Evolutionary conservation across 2,329 filamentous ascomycete genomes (phyloP).

Genomic region (Chaetomiaceae sp.): DNA sequence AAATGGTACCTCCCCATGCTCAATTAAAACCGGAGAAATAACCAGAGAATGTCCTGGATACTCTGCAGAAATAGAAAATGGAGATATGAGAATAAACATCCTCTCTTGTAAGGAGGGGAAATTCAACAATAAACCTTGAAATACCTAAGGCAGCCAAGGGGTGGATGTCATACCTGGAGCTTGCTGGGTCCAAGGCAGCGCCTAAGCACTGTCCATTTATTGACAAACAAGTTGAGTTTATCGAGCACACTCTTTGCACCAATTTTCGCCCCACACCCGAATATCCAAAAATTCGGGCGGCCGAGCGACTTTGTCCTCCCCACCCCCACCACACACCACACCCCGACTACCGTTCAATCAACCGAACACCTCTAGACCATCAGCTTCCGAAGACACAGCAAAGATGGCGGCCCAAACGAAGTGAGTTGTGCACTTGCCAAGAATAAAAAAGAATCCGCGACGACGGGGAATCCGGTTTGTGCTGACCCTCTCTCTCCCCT

Average conservation of each 20-base stretch:
- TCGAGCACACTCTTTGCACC: not conserved
- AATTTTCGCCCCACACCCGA: constrained; percentile 26
- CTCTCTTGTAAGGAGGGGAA: too few species aligned
- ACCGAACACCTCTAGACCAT: not conserved
- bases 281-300: constrained; percentile 26
- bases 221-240: not conserved
- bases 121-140: too few species aligned
- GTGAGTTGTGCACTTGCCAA: constrained; percentile 15
- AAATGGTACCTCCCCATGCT: too few species aligned
- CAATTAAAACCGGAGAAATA: too few species aligned
- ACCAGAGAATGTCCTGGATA: too few species aligned
- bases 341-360: constrained; percentile 11
- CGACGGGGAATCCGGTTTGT: not conserved
- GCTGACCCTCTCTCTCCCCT: not conserved
- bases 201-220: not conserved
- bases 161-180: too few species aligned
- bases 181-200: too few species aligned
- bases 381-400: not conserved
- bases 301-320: constrained; percentile 2
- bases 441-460: not conserved
- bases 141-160: too few species aligned
- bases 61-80: too few species aligned
- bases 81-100: too few species aligned
- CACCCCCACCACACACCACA: constrained; percentile 24
- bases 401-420: constrained; percentile 26